Conservation (phyloP, 495 filamentous ascomycete genomes). For the Annulohypoxylon stygium region DNA sequence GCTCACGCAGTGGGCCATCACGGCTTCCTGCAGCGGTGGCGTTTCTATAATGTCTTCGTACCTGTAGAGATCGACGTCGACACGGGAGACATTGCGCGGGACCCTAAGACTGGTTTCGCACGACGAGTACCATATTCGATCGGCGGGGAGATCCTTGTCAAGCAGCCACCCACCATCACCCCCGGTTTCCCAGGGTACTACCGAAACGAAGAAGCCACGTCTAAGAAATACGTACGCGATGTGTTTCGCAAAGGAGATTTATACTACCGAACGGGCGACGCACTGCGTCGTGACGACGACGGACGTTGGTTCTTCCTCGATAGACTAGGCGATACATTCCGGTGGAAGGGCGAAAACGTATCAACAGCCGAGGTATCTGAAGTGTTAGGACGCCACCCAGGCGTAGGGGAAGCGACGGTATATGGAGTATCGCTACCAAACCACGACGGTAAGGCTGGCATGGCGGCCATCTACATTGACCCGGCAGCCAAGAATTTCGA, state of each 20-base stretch:
- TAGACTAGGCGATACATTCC: constrained; percentile 81
- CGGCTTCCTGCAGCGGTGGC: constrained; percentile 67
- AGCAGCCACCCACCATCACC: constrained; percentile 61
- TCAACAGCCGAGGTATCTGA: constrained; percentile 82
- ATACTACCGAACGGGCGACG: constrained; percentile 82
- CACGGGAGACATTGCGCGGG: constrained; percentile 72
- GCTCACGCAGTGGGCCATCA: constrained; percentile 79
- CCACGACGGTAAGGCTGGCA: constrained; percentile 79
- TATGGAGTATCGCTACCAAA: constrained; percentile 80
- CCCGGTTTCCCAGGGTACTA: constrained; percentile 77
- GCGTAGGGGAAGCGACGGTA: constrained; percentile 80
- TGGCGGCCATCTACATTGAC: constrained; percentile 69
- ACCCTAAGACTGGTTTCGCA: constrained; percentile 76
- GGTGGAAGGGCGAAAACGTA: constrained; percentile 89
- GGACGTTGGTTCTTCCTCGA: constrained; percentile 86
- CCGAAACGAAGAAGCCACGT: constrained; percentile 72
- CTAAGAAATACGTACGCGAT: constrained; percentile 76
- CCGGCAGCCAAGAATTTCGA: constrained; percentile 63
- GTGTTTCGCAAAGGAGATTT: constrained; percentile 81
- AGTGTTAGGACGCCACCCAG: constrained; percentile 73
- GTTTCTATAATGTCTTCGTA: constrained; percentile 66
- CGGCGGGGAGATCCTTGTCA: constrained; percentile 82
- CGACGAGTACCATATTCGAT: constrained; percentile 70
- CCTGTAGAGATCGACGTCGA: constrained; percentile 77
- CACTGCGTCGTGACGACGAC: constrained; percentile 71